Base-by-base conservation (phyloP, 768 basidiomycete species). In the Royoungia palumana region DNA sequence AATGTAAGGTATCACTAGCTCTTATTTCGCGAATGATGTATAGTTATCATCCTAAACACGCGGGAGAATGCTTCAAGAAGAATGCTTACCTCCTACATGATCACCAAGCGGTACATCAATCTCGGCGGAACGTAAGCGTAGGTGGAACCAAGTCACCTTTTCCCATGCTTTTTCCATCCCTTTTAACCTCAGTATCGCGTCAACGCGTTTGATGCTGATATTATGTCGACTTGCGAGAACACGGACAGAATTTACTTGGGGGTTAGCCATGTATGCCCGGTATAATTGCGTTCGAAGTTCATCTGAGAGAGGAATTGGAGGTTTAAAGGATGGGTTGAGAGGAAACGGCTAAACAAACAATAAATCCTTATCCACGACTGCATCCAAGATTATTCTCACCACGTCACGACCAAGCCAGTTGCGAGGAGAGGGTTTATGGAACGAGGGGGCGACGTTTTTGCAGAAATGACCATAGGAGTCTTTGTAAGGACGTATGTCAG, bases 171-270 rank as follows among this genome's bases (percentile, higher is more conserved):
- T 67, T 62, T 94, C 91, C 55, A 89, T 70, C 32, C 84, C 84
- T 66, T 94, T 93, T 55, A 95, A 69, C 25, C 89, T 77, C 30
- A 95, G 66, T 43, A 94, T 85, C 0, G 92, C 92, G 44, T 91
- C 83, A 17, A 94, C 75, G 37, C 93, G 87, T 64, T 86, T 85
- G 51, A 91, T 70, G 56, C 87, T 83, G 35, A 91, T 56, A 46
- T 82, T 78, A 67, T 82, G 80, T 38, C 70, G 75, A 40, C 75
- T 67, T n/a, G 89, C 77, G 11, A 93, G 74, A 10, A 62, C 68
- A 20, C 87, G 79, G 27, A 84, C 74, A 46, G 70, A 79, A 58
- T 85, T 80, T 30, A 59, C 51, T 21, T 72, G 51, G 0, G 85
- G 86, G 55, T 87, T 70, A n/a, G 45, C 35, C 71, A 86, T 78